Base-by-base conservation (phyloP, 2,329 filamentous ascomycete species). In the Pyrenophora tritici-repentis region DNA sequence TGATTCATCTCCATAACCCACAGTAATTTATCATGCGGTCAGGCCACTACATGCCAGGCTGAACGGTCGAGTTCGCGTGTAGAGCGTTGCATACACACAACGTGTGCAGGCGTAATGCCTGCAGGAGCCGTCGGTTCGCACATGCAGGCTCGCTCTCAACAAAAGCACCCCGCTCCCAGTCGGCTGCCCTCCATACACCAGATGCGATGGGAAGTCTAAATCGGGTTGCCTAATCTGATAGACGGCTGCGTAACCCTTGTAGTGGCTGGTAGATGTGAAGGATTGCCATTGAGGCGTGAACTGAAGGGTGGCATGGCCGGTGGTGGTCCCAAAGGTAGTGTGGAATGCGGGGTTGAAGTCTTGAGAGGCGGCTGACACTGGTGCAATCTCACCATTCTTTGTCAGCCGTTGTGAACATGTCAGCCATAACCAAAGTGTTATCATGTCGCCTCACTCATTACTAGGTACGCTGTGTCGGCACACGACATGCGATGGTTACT, bases 51-150 rank as follows among this genome's bases (percentile, higher is more conserved):
- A 38, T 40, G 38, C 39, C 44, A 40, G 39, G 42, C 38, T 41
- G 17, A 41, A 24, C 24, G 26, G 26, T 31, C 16, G 34, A 14
- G 26, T 39, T 45, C 31, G 42, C 38, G 29, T 36, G 17, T 24
- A 31, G 29, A 18, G 13, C 18, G 26, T 39, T 50, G 40, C 40
- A 42, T 49, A 42, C 46, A 46, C 33, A 53, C 45, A 58, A 58
- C 51, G 51, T 55, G 57, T 53, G 48, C 46, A 55, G 55, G 55
- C 61, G 59, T 58, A 42, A 52, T 50, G 56, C 58, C 54, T 55
- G 49, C 62, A 61, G 33, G 44, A 48, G 42, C 49, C 50, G 56
- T 57, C 26, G 26, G 26, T 29, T 29, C 26, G 26, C 26, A 57
- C 61, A 55, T 50, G 40, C 49, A 31, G 17, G 26, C 39, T 41